A percentile compares a stretch with the other conserved stretches of the same genome.
Evolutionary conservation across 768 basidiomycete species (phyloP).

Genomic region (Boletus rubropictus): DNA sequence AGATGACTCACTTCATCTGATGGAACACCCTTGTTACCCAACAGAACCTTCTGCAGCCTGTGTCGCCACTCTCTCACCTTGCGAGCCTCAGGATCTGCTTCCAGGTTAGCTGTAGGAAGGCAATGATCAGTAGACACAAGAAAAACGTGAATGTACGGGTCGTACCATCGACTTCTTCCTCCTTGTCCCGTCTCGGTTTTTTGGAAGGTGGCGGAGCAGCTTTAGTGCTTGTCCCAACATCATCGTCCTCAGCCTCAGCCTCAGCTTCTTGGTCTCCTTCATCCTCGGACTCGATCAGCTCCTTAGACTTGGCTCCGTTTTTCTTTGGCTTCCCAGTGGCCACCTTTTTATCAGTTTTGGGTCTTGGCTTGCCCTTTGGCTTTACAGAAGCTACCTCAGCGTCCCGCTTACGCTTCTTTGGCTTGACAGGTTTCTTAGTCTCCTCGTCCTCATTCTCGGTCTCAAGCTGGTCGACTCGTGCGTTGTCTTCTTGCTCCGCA

Average conservation of each 20-base stretch:
- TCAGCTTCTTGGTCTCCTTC: slow-evolving; percentile 45
- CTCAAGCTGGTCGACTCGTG: slow-evolving; percentile 62
- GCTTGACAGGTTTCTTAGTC: slow-evolving; percentile 39
- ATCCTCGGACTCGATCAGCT: slow-evolving; percentile 64
- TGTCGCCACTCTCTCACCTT: slow-evolving; percentile 91
- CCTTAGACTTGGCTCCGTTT: slow-evolving; percentile 57
- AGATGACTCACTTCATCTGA: slow-evolving; percentile 52
- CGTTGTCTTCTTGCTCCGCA: slow-evolving; percentile 50
- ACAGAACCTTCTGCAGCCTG: slow-evolving; percentile 81
- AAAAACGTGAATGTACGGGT: slow-evolving; percentile 2
- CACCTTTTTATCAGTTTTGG: slow-evolving; percentile 39
- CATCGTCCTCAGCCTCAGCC: slow-evolving; percentile 42
- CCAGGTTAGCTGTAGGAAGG: slow-evolving; percentile 34
- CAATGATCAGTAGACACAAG: slow-evolving; percentile 4
- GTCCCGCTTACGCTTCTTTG: slow-evolving; percentile 64
- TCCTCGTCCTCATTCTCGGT: slow-evolving; percentile 49
- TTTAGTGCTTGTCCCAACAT: slow-evolving; percentile 47
- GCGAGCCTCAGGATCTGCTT: slow-evolving; percentile 54
- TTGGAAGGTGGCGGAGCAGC: slow-evolving; percentile 59
- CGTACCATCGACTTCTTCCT: slow-evolving; percentile 58
- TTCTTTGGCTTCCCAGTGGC: slow-evolving; percentile 38
- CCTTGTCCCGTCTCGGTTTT: slow-evolving; percentile 55
- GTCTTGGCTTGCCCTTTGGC: slow-evolving; percentile 40
- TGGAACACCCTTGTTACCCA: slow-evolving; percentile 59
- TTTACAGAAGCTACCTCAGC: slow-evolving; percentile 39